Evolutionary conservation across 768 basidiomycete species (phyloP).

Genomic region (Lentinula aciculospora): DNA sequence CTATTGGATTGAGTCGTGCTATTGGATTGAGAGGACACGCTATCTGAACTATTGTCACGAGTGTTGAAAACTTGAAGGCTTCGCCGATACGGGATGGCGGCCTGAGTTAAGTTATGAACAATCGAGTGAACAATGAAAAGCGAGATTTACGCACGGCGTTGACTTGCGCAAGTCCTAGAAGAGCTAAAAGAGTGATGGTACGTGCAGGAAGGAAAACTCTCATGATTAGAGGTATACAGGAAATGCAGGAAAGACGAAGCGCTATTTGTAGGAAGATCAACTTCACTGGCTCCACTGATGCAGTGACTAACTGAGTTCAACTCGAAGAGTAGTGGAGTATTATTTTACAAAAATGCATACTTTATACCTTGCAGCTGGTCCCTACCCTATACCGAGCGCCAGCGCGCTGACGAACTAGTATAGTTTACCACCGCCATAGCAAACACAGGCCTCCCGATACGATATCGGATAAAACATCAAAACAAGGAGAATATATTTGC

Average conservation of each 20-base stretch:
- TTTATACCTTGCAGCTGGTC: no score
- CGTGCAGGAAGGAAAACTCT: not conserved
- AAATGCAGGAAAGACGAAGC: not conserved
- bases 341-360: not conserved
- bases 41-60: not conserved
- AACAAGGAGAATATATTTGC: no score
- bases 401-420: no score
- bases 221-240: not conserved
- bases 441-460: no score
- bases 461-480: no score
- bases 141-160: not conserved
- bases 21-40: not conserved
- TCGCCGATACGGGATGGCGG: not conserved
- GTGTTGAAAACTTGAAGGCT: no score
- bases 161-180: not conserved
- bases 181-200: not conserved
- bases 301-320: not conserved
- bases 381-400: no score
- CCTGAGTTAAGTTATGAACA: not conserved
- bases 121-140: not conserved
- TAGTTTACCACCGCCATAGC: no score
- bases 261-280: not conserved
- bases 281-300: not conserved
- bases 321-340: not conserved
- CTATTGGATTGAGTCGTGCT: not conserved